Conservation (phyloP, 2,329 filamentous ascomycete species). For the Aureobasidium sp. region DNA sequence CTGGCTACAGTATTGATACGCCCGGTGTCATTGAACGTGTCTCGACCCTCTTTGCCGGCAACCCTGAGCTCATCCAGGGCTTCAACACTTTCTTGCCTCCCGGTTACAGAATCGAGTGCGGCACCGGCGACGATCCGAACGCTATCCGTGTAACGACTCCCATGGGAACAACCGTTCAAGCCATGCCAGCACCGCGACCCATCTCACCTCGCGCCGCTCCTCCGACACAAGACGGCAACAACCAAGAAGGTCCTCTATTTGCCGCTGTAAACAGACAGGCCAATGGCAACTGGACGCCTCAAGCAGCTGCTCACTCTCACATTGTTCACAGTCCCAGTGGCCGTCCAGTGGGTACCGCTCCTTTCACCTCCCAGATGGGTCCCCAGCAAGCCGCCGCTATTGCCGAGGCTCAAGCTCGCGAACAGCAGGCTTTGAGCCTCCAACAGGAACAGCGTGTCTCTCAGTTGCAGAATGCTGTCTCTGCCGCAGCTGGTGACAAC, state of each 20-base stretch:
- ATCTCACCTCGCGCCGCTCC: constrained; percentile 38
- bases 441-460: constrained; percentile 61
- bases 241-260: constrained; percentile 9
- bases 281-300: constrained; percentile 36
- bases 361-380: constrained; percentile 29
- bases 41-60: constrained; percentile 89
- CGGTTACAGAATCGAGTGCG: constrained; percentile 94
- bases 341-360: constrained; percentile 34
- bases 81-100: constrained; percentile 95
- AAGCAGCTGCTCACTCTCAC: constrained; percentile 29
- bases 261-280: constrained; percentile 21
- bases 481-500: constrained; percentile 46
- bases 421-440: constrained; percentile 23
- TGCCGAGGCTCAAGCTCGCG: constrained; percentile 23
- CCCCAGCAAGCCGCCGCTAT: constrained; percentile 17
- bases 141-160: constrained; percentile 95
- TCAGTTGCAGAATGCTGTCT: constrained; percentile 59
- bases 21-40: constrained; percentile 96
- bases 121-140: constrained; percentile 86
- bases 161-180: constrained; percentile 92
- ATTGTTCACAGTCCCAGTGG: constrained; percentile 40
- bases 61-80: constrained; percentile 78
- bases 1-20: constrained; percentile 66
- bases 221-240: constrained; percentile 2
- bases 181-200: constrained; percentile 56